Evolutionary conservation across 805 yeast genomes (phyloP).

Genomic region (Yarrowia yakushimensis): DNA sequence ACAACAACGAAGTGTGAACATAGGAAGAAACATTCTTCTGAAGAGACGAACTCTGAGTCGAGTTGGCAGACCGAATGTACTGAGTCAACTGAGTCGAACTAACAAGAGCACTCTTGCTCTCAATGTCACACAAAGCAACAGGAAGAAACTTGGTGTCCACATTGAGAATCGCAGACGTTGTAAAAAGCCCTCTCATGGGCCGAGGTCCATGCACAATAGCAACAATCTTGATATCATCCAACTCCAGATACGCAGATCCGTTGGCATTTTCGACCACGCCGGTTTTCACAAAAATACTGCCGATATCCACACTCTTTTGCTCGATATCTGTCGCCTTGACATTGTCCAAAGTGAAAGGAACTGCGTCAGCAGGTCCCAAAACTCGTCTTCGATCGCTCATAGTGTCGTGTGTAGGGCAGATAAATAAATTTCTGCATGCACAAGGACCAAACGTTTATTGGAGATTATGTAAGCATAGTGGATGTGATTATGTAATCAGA

Average conservation of each 20-base stretch:
- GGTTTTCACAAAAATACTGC: constrained; percentile 55
- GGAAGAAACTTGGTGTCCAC: constrained; percentile 58
- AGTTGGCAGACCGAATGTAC: constrained; percentile 33
- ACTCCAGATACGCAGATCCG: constrained; percentile 80
- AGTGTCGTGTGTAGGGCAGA: background rate
- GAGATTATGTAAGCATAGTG: no score
- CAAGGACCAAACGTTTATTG: no score
- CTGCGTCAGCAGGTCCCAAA: constrained; percentile 73
- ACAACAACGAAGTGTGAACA: constrained; percentile 49
- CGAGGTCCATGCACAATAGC: constrained; percentile 85
- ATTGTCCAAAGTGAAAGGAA: constrained; percentile 41
- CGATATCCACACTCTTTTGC: constrained; percentile 13
- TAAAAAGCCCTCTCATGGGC: constrained; percentile 73
- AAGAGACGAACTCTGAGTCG: constrained; percentile 32
- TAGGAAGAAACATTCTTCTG: constrained; percentile 50
- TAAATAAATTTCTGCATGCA: background rate
- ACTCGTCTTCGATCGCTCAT: constrained; percentile 71
- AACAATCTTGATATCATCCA: constrained; percentile 55
- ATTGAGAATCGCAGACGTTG: constrained; percentile 60
- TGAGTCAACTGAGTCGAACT: constrained; percentile 18
- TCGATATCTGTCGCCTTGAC: constrained; percentile 32
- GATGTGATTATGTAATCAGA: no score
- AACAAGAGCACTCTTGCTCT: constrained; percentile 32
- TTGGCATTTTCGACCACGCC: constrained; percentile 67
- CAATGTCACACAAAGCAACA: constrained; percentile 41